phyloP scores from a whole-genome alignment of 208 protist species.

The Trypanosoma congolense region DNA sequence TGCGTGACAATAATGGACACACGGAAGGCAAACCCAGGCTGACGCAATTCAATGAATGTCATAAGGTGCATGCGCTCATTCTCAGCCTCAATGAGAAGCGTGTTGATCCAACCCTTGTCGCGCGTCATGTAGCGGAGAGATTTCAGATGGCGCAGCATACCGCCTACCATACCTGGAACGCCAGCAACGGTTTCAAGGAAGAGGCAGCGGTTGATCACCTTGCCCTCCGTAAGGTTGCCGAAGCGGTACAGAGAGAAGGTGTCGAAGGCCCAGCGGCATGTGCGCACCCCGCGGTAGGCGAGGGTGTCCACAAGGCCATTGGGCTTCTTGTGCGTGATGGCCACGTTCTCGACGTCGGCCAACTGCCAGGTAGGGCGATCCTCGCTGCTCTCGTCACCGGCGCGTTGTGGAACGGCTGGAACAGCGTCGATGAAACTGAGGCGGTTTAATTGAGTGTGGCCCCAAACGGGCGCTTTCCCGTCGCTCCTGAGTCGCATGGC shows the following conservation, averaged over 20 bases:
- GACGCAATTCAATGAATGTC: conserved; percentile 53
- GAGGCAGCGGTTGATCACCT: conserved; percentile 40
- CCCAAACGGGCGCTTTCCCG: conserved; percentile 8
- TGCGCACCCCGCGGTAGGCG: conserved; percentile 17
- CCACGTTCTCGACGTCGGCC: conserved; percentile 25
- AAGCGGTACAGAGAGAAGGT: conserved; percentile 38
- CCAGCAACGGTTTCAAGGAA: conserved; percentile 78
- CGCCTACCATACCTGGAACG: conserved; percentile 74
- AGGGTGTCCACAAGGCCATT: conserved; percentile 23
- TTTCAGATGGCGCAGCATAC: conserved; percentile 60
- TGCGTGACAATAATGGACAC: conserved; percentile 42
- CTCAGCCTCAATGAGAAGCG: conserved; percentile 89
- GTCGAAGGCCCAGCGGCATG: conserved; percentile 43
- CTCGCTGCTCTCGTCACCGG: conserved; percentile 5
- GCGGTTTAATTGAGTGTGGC: conserved; percentile 15
- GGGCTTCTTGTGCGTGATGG: conserved; percentile 30
- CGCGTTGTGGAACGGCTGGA: conserved; percentile 1
- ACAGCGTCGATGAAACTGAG: conserved; percentile 20
- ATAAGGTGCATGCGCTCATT: conserved; percentile 94
- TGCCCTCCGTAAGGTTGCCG: conserved; percentile 21
- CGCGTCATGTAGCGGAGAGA: conserved; percentile 58
- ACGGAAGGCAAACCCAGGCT: conserved; percentile 41
- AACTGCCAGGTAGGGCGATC: conserved; percentile 16
- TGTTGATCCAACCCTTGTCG: conserved; percentile 91
- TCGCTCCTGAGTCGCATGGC: neutral